Percentiles rank a stretch among this genome's conserved stretches.
Conservation (phyloP, 176 grass and related monocot species). For the Cymbopogon citratus region DNA sequence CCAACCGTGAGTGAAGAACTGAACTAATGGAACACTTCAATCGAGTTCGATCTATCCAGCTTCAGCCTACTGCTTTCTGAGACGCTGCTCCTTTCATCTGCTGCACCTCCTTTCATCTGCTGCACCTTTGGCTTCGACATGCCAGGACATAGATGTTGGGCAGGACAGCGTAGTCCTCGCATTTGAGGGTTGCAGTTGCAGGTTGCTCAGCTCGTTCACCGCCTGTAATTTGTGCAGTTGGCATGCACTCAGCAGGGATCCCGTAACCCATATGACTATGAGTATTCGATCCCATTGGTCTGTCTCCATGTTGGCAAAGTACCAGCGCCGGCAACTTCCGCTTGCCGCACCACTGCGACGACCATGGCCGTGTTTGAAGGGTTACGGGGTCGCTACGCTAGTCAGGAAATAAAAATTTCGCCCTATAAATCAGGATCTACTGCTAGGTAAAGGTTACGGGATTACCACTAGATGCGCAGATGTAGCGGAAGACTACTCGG, state of each 20-base stretch:
- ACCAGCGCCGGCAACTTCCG: too few relatives aligned
- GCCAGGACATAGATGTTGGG: constrained; percentile 66
- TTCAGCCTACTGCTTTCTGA: constrained; percentile 66
- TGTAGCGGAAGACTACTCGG: too few relatives aligned
- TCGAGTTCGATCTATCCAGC: constrained; percentile 52
- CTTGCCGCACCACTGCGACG: not conserved
- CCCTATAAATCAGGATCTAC: too few relatives aligned
- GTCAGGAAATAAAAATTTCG: too few relatives aligned
- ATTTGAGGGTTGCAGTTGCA: constrained; percentile 56
- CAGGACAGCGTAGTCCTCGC: constrained; percentile 45
- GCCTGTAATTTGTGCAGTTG: constrained; percentile 56
- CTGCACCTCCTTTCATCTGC: constrained; percentile 36
- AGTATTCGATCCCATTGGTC: too few relatives aligned
- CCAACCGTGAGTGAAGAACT: constrained; percentile 47
- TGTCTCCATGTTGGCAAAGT: too few relatives aligned
- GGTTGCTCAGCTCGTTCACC: constrained; percentile 49
- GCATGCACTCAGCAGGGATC: constrained; percentile 67
- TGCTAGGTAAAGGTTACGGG: too few relatives aligned
- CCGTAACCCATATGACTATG: not conserved
- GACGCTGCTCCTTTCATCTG: constrained; percentile 34
- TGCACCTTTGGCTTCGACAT: not conserved
- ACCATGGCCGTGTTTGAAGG: constrained; percentile 42
- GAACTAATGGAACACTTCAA: constrained; percentile 53
- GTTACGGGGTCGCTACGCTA: too few relatives aligned
- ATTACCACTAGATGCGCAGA: too few relatives aligned